Evolutionary conservation across 1,139 yeast species (phyloP), one percentile per base, ranked within the genome.

Genomic region (Geotrichum phurueaensis): DNA sequence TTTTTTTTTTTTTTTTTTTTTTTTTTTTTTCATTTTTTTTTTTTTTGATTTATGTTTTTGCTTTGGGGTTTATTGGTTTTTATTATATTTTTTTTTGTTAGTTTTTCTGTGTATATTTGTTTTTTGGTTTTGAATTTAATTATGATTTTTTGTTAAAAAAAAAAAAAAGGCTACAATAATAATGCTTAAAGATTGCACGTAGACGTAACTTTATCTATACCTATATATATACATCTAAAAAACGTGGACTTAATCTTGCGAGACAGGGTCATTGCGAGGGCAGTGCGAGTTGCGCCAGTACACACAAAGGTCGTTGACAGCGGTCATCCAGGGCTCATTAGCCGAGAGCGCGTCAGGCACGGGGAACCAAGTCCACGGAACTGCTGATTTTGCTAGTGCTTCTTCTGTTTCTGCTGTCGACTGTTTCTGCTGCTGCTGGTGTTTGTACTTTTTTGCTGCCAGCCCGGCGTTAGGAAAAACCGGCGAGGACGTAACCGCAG

Each of bases 251-350:
- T 39, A 39, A 39, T 39, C 20, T 39, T n/a, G 20, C 3, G 20
- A 15, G 20, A 13, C 10, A 39, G 18, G 20, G 20, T 22, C 5
- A 12, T 18, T 39, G 20, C 4, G 20, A 1, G n/a, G 22, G n/a
- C 2, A n/a, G 47, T 18, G 10, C n/a, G 18, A 22, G 20, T 39
- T 39, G n/a, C 23, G 23, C 60, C 64, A 63, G 52, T 73, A 75
- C 23, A 75, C 60, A 1, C 77, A 75, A 51, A 71, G 59, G 53
- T 73, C 73, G 54, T 73, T 72, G 59, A 75, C 71, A 1, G 78
- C 76, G n/a, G 68, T 60, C 61, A 66, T 68, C 75, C 76, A 75
- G 20, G 55, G 70, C 53, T 66, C 72, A 61, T 65, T 65, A 15
- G 64, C 61, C 2, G 69, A 65, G 10, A 66, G 61, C 12, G 60